Evolutionary conservation across 345 rosid species (phyloP).

Genomic region (Iberis pinnata): DNA sequence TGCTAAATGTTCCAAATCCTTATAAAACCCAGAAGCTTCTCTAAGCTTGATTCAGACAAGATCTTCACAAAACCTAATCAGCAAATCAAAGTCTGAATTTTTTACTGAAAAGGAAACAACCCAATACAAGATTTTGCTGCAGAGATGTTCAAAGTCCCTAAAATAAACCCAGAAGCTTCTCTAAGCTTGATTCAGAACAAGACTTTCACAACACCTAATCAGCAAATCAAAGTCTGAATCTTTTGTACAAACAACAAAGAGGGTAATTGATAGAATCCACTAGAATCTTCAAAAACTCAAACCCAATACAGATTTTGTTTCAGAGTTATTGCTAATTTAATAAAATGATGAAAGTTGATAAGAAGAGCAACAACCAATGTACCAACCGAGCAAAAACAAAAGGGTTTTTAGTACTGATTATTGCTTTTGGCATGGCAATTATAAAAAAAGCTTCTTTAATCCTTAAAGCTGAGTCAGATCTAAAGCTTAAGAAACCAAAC

Average conservation of each 20-base stretch:
- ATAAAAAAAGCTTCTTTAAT: constrained; percentile 23
- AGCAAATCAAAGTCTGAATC: constrained; percentile 17
- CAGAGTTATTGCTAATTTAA: constrained; percentile 13
- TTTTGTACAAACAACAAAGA: constrained; percentile 6
- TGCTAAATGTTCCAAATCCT: too few relatives aligned
- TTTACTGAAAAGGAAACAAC: too few relatives aligned
- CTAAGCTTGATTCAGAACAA: constrained; percentile 5
- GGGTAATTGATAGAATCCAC: constrained; percentile 11
- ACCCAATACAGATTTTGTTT: constrained; percentile 16
- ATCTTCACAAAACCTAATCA: too few relatives aligned
- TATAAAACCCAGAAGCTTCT: too few relatives aligned
- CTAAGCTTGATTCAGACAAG: too few relatives aligned
- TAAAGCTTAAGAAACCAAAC: constrained; percentile 17
- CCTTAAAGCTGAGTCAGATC: constrained; percentile 34
- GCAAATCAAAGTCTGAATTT: too few relatives aligned
- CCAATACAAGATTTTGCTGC: too few relatives aligned
- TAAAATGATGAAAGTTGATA: constrained; percentile 21
- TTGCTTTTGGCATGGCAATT: constrained; percentile 23
- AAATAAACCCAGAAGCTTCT: too few relatives aligned
- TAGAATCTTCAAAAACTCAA: not conserved
- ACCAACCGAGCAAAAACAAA: constrained; percentile 27
- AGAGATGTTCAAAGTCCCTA: too few relatives aligned
- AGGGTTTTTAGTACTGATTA: constrained; percentile 10
- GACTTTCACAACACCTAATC: too few relatives aligned
- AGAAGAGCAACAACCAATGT: constrained; percentile 30